Evolutionary conservation across 805 yeast species (phyloP), one percentile per base, ranked within the genome.

Genomic region (Candida sonorensis): DNA sequence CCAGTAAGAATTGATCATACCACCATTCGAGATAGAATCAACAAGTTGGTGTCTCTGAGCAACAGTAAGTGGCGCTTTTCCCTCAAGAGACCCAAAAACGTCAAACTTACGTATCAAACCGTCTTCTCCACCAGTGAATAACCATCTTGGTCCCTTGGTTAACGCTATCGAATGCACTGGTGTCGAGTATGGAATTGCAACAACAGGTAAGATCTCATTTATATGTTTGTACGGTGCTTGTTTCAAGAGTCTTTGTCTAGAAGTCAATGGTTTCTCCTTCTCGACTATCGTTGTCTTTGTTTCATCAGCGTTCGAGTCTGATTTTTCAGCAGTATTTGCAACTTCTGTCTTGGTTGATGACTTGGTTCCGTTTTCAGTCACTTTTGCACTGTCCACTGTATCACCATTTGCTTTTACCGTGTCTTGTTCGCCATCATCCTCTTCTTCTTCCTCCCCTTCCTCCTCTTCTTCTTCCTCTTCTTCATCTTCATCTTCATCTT

Each of bases 41-140:
- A 86, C 86, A 30, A 87, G 65, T 30, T 84, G 81, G 55, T 92
- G 97, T 48, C 75, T 76, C 55, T 92, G 98, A 3, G 95, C 86
- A 38, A 87, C 83, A 0, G 97, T 90, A 32, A 92, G 63, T 5
- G 92, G 90, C 6, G 81, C 65, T 44, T 81, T 82, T 12, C 97
- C 97, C 48, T 83, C 88, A 16, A 92, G 71, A 1, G 96, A 81
- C 21, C 80, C 81, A 24, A 78, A 69, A 41, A 92, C 80, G 57
- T 92, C 95, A 59, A 81, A 92, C 51, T 83, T 87, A 29, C 98
- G 66, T 21, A 92, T 82, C 47, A 77, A 84, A 4, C 98, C 98
- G 56, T 92, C 98, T 43, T 82, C 90, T 8, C 97, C 97, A 14
- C 98, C 98, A 1, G 95, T 80, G 47, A 88, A 81, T 24, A 92